Base-by-base conservation (phyloP, 140 eudicot species). In the Anethum foeniculum region DNA sequence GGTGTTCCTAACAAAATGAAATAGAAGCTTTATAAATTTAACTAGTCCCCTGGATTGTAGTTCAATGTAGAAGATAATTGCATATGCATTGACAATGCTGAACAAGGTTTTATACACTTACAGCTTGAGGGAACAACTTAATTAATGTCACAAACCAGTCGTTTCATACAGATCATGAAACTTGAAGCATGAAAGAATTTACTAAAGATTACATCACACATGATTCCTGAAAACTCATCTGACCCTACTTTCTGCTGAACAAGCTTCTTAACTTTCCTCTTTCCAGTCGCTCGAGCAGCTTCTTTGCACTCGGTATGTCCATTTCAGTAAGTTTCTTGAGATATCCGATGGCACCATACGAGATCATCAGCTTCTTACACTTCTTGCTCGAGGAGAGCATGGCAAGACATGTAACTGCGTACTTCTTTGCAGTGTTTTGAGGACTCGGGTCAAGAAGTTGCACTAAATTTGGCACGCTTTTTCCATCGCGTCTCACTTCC, bases 311-410 rank as follows among this genome's bases (percentile, higher is more conserved):
- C 0, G 93, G 88, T 23, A 93, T 67, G 69, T 95, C 99, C 79
- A 85, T 86, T 82, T 95, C 98, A 0, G 56, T 78, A 13, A 95
- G 88, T 84, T 95, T 95, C 90, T 95, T 95, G 67, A 95, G 89
- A 81, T 95, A 95, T 73, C 99, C 99, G 49, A 93, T 95, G 8
- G 99, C 99, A 21, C 99, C 99, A 34, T 93, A 93, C 27, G 99
- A 95, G 54, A 75, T 75, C 99, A 95, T 95, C 78, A 93, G 88
- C 89, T 88, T 95, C 92, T 88, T 90, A 77, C 99, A 95, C 77
- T 89, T 89, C 78, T 89, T 92, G 90, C 97, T 92, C 80, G 99
- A 85, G 23, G 96, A 88, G 44, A 95, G 86, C 81, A 81, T 25
- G 3, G 88, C 43, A 73, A 95, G 86, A 47, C 97, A 85, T 0